Evolutionary conservation across 2,329 filamentous ascomycete species (phyloP), one percentile per base, ranked within the genome.

Genomic region (Aspergillus pseudotamarii): DNA sequence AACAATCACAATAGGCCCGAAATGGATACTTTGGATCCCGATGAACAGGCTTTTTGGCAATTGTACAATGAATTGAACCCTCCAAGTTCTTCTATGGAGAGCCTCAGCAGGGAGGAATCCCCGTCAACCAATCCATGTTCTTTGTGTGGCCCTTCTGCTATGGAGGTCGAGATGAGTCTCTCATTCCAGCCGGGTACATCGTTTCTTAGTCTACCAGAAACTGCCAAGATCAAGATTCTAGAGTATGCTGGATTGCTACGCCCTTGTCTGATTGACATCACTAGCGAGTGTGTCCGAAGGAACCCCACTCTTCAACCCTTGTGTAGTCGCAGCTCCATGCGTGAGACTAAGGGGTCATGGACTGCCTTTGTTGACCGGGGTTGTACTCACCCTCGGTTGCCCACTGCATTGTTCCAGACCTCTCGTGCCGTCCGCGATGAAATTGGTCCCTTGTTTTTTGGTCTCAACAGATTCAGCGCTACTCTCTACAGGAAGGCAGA

Each of bases 201-300:
- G 0, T 67, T 72, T 38, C 45, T 70, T 10, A 62, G 71, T 34
- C 61, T 73, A n/a, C 71, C 71, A 6, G 43, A 68, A 12, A 23
- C 65, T 10, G 48, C 65, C 46, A 64, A 66, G 56, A 62, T 63
- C 21, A 67, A 46, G 19, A 72, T 74, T 34, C 64, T 73, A 19
- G 28, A 62, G 32, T 69, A 71, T 55, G 62, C 64, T 36, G 68
- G 66, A 3, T 62, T 74, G 10, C 38, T 71, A 45, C 65, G 72
- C 16, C 59, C 63, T 11, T 72, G 71, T 36, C 51, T 67, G 28
- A 68, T 72, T 55, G 57, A 71, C 23, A 28, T 71, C 14, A 50
- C 43, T 6, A 41, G 38, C n/a, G 66, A 71, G 57, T 62, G 55
- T 12, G 30, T 11, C n/a, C 62, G 64, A 21, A 48, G 28, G 21